Percentiles rank a stretch among this genome's conserved stretches.
Evolutionary conservation across 164 flowering plant genomes (phyloP).

Genomic region (Magnolia sinica): DNA sequence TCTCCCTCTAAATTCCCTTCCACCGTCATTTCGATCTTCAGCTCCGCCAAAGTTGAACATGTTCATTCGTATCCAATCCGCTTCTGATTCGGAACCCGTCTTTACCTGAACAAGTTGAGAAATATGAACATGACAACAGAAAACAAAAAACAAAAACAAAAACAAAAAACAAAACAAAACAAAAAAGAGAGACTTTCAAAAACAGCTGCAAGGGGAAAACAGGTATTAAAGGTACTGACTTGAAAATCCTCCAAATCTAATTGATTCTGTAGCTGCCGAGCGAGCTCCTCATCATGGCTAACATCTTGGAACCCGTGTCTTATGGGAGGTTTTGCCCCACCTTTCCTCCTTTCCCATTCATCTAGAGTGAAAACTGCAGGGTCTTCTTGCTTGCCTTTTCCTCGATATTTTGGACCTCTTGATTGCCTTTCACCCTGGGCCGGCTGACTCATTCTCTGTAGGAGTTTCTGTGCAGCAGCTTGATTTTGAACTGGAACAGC

Average conservation of each 20-base stretch:
- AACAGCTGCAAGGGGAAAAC: not conserved
- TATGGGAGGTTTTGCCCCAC: conserved; percentile 21
- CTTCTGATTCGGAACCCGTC: conserved; percentile 30
- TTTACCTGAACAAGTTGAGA: conserved; percentile 41
- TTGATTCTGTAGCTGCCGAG: conserved; percentile 84
- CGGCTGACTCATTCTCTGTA: conserved; percentile 65
- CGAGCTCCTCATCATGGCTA: conserved; percentile 78
- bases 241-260: conserved; percentile 74
- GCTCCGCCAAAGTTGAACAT: conserved; percentile 72
- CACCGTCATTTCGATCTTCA: conserved; percentile 18
- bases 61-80: conserved; percentile 56
- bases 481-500: conserved; percentile 85
- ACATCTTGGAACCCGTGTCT: conserved; percentile 25
- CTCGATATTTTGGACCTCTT: conserved; percentile 47
- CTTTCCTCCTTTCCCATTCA: conserved; percentile 81
- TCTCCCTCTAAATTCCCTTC: conserved; percentile 24
- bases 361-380: conserved; percentile 54
- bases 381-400: conserved; percentile 62
- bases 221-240: conserved; percentile 27
- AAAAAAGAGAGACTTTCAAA: not conserved
- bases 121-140: not conserved
- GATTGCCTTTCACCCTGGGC: conserved; percentile 22
- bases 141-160: too few relatives aligned
- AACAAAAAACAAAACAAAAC: too few relatives aligned
- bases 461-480: conserved; percentile 89